phyloP scores from a whole-genome alignment of 1,284 basidiomycete genomes.

The Bjerkandera adusta region DNA sequence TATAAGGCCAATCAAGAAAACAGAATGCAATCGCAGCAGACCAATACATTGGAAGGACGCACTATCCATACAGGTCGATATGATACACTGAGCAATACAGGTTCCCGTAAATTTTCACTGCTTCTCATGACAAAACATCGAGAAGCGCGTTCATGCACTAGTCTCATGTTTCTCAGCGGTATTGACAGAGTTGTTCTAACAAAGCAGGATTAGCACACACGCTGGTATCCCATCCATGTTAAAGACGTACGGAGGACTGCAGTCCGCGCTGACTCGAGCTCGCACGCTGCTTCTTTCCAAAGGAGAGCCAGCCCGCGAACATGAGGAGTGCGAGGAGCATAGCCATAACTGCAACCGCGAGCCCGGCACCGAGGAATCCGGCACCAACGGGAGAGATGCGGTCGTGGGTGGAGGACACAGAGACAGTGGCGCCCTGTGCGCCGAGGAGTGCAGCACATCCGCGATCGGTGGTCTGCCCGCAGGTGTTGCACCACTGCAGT shows the following conservation, averaged over 20 bases:
- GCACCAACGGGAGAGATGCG: slow-evolving; percentile 54
- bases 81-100: too few relatives aligned
- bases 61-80: too few relatives aligned
- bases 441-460: slow-evolving; percentile 49
- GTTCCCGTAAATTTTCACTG: too few relatives aligned
- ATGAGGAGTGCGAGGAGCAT: slow-evolving; percentile 38
- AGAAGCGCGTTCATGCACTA: too few relatives aligned
- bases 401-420: slow-evolving; percentile 32
- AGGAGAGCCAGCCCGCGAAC: slow-evolving; percentile 45
- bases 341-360: slow-evolving; percentile 46
- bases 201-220: too few relatives aligned
- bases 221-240: too few relatives aligned
- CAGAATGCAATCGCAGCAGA: too few relatives aligned
- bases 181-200: too few relatives aligned
- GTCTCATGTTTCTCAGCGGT: too few relatives aligned
- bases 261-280: slow-evolving; percentile 6
- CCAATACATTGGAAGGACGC: too few relatives aligned
- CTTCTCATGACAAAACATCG: too few relatives aligned
- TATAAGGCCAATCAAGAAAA: too few relatives aligned
- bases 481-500: slow-evolving; percentile 56
- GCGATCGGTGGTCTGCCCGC: slow-evolving; percentile 51
- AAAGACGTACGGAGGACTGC: slow-evolving; percentile 7
- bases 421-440: slow-evolving; percentile 24
- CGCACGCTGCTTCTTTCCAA: slow-evolving; percentile 25
- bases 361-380: slow-evolving; percentile 63